Evolutionary conservation across 768 basidiomycete genomes (phyloP).

Genomic region (Hygrophorus pudorinus): DNA sequence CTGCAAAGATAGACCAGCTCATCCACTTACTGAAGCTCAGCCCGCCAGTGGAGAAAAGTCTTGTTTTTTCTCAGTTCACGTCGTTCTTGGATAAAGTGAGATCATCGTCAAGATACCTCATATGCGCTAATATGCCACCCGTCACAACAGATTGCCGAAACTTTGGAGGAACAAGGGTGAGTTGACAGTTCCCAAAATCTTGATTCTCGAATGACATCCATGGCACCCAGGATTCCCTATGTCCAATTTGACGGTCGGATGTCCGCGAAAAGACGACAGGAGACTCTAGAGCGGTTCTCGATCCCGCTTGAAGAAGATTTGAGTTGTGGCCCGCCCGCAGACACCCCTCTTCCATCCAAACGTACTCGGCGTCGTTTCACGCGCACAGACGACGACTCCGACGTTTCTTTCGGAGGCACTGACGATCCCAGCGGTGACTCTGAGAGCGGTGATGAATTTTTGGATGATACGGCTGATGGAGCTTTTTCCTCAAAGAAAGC

Average conservation of each 20-base stretch:
- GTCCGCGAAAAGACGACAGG: slow-evolving; percentile 72
- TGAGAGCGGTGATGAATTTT: slow-evolving; percentile 19
- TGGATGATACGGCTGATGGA: slow-evolving; percentile 20
- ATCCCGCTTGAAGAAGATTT: slow-evolving; percentile 43
- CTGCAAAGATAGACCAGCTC: slow-evolving; percentile 81
- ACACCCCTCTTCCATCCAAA: neutral
- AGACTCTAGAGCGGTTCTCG: slow-evolving; percentile 65
- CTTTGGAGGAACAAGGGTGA: slow-evolving; percentile 57
- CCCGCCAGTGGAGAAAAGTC: slow-evolving; percentile 61
- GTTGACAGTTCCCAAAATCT: neutral
- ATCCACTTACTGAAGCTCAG: slow-evolving; percentile 62
- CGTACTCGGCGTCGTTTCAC: neutral
- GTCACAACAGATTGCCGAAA: slow-evolving; percentile 52
- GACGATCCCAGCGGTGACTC: slow-evolving; percentile 22
- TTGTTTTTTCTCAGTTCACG: slow-evolving; percentile 89
- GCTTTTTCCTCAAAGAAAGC: slow-evolving; percentile 23
- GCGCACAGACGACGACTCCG: neutral
- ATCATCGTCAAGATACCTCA: neutral
- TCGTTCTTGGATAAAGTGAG: slow-evolving; percentile 71
- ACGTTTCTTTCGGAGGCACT: slow-evolving; percentile 7
- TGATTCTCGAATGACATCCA: slow-evolving; percentile 1
- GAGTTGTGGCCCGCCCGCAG: neutral
- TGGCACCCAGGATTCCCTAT: slow-evolving; percentile 48
- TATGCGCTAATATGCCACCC: neutral
- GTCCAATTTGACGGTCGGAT: slow-evolving; percentile 81